Evolutionary conservation across 306 rosid species (phyloP).

Genomic region (Crataegus laevigata): DNA sequence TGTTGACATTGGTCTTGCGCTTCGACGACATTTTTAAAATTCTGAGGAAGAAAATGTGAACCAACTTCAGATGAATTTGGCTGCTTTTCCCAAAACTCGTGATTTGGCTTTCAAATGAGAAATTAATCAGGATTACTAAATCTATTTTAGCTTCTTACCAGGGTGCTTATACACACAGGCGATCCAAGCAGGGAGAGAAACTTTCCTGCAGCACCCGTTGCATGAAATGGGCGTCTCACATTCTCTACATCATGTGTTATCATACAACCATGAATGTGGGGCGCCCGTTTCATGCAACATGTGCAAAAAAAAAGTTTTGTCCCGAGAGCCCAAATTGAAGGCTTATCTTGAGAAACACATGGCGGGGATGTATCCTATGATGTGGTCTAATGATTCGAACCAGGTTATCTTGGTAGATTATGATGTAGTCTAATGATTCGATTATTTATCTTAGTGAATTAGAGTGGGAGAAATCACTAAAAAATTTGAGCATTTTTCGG

Average conservation of each 20-base stretch:
- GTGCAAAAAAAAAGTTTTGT: too few relatives aligned
- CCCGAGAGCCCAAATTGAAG: background rate
- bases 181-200: background rate
- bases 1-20: background rate
- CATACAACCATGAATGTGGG: background rate
- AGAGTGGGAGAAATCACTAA: background rate
- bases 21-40: background rate
- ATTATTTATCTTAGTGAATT: background rate
- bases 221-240: too few relatives aligned
- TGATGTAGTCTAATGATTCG: too few relatives aligned
- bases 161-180: background rate
- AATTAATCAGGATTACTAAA: background rate
- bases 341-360: background rate
- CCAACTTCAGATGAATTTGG: background rate
- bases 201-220: too few relatives aligned
- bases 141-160: background rate
- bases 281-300: background rate
- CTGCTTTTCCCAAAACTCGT: background rate
- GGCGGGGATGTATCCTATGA: background rate
- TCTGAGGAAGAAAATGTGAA: background rate
- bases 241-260: too few relatives aligned
- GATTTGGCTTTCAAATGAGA: background rate
- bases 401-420: too few relatives aligned
- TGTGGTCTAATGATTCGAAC: background rate
- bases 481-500: too few relatives aligned